Conservation (phyloP, 345 rosid species). For the Syzygium grande region DNA sequence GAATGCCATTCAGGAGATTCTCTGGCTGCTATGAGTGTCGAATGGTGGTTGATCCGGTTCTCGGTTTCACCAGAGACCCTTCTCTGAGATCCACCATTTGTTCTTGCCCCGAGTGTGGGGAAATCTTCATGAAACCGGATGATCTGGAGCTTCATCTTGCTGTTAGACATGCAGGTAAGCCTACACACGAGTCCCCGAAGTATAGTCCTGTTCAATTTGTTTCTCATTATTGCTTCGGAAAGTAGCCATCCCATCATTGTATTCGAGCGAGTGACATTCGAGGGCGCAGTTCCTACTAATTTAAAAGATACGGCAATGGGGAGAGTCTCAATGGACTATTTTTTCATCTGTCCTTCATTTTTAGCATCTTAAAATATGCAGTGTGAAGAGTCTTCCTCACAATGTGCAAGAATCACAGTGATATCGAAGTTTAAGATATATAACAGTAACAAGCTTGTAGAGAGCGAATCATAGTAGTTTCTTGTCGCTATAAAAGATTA, state of each 20-base stretch:
- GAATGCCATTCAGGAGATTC: slow-evolving; percentile 62
- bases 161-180: slow-evolving; percentile 63
- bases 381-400: background rate
- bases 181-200: background rate
- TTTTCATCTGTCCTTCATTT: background rate
- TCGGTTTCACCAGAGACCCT: slow-evolving; percentile 45
- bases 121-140: slow-evolving; percentile 59
- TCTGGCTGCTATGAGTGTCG: slow-evolving; percentile 77
- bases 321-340: background rate
- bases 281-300: background rate
- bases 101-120: slow-evolving; percentile 65
- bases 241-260: background rate
- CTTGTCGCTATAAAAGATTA: background rate
- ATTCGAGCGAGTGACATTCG: background rate
- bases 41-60: slow-evolving; percentile 73
- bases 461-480: background rate
- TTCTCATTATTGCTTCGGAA: background rate
- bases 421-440: background rate
- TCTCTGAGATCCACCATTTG: slow-evolving; percentile 44
- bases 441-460: background rate
- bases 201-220: background rate
- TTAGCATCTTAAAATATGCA: background rate
- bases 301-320: background rate
- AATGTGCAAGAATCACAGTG: background rate
- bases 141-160: slow-evolving; percentile 65